These are phyloP conservation scores for Tetratostichococcus sp. DNA, from an alignment of 139 green algal genomes.

Conservation along the genomic window DNA sequence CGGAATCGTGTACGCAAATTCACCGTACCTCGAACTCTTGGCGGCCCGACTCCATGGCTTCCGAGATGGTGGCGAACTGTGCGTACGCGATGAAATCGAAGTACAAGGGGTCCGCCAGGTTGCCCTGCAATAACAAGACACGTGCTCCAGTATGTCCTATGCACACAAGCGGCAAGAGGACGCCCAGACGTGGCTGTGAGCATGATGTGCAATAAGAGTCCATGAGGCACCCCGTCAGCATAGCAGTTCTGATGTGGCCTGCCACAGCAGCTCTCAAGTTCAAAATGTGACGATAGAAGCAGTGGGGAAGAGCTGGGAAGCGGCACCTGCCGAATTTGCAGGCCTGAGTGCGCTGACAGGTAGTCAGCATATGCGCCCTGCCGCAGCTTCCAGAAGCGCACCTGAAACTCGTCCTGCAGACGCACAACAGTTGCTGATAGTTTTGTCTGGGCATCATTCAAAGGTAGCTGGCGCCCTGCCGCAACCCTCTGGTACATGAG, in stretches of 20 bases:
- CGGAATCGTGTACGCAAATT: no score
- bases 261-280: no score
- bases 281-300: no score
- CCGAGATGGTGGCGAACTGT: constrained; percentile 59
- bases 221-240: no score
- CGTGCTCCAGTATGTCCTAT: neutral
- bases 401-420: constrained; percentile 55
- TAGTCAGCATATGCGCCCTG: constrained; percentile 69
- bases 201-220: no score
- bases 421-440: neutral
- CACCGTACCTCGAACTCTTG: constrained; percentile 58
- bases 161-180: no score
- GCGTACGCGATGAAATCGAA: constrained; percentile 87
- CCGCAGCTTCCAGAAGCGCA: constrained; percentile 69
- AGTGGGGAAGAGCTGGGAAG: constrained; percentile 24
- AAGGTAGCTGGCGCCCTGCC: neutral
- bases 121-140: constrained; percentile 36
- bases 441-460: neutral
- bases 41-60: constrained; percentile 39
- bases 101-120: constrained; percentile 69
- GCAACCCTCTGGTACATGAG: no score
- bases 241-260: no score
- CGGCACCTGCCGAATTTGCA: constrained; percentile 51
- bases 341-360: constrained; percentile 58
- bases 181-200: no score